Evolutionary conservation across 306 rosid species (phyloP).

Genomic region (Sicyos baderoa): DNA sequence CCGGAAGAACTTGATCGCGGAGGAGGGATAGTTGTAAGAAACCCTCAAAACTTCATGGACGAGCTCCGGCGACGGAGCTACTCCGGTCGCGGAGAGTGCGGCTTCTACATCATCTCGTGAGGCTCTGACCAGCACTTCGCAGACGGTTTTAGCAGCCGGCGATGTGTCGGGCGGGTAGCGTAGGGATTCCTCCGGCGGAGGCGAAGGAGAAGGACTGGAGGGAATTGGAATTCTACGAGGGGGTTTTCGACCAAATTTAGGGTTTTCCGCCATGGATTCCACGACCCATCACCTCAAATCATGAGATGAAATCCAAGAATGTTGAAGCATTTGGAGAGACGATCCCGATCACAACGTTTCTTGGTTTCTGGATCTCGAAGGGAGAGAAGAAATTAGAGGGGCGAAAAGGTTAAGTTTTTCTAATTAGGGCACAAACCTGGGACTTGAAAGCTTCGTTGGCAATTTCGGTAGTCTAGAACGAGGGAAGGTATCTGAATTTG

Average conservation of each 20-base stretch:
- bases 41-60: conserved; percentile 41
- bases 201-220: not conserved
- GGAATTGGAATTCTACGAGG: conserved; percentile 21
- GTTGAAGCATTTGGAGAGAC: no score
- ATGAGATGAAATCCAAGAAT: not conserved
- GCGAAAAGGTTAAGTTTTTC: no score
- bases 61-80: conserved; percentile 34
- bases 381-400: no score
- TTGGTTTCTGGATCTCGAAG: no score
- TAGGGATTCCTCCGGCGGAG: conserved; percentile 18
- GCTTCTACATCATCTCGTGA: conserved; percentile 41
- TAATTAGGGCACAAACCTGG: no score
- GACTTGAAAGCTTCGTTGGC: no score
- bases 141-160: conserved; percentile 31
- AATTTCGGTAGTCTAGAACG: no score
- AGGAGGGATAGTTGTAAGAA: conserved; percentile 47
- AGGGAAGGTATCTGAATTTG: no score
- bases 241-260: conserved; percentile 20
- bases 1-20: conserved; percentile 62
- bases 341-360: no score
- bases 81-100: conserved; percentile 38
- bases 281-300: conserved; percentile 3
- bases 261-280: conserved; percentile 38
- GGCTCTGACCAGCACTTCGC: conserved; percentile 41
- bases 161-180: conserved; percentile 35